A percentile compares a stretch with the other conserved stretches of the same genome.
These are phyloP conservation scores for Glycine latifolia DNA, from an alignment of 306 rosid genomes.

Conservation along the genomic window DNA sequence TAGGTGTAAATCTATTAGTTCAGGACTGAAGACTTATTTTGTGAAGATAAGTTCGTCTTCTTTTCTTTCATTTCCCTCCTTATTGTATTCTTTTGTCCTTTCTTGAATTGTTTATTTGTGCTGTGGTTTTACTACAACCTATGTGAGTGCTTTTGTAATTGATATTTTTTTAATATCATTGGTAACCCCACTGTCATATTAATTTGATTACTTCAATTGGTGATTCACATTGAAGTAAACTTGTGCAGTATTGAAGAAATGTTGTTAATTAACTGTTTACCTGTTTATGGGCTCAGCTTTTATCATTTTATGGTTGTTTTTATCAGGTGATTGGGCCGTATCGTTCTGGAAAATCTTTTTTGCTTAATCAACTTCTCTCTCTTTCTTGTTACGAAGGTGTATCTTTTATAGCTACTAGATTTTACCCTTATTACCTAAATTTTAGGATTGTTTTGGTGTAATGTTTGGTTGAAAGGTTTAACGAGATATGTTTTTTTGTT, in stretches of 20 bases:
- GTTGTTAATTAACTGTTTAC: constrained; percentile 22
- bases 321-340: constrained; percentile 95
- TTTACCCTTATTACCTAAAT: constrained; percentile 13
- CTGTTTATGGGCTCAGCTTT: constrained; percentile 39
- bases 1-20: constrained; percentile 2
- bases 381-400: constrained; percentile 96
- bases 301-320: constrained; percentile 38
- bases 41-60: constrained; percentile 3
- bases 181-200: neutral
- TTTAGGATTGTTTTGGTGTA: constrained; percentile 18
- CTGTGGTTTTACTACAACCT: neutral
- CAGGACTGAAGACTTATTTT: neutral
- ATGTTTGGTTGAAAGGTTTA: constrained; percentile 41
- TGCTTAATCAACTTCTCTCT: constrained; percentile 96
- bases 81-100: constrained; percentile 11
- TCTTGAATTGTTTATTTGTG: constrained; percentile 21
- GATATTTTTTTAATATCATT: constrained; percentile 11
- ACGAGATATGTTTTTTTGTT: constrained; percentile 27
- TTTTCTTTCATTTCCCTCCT: neutral
- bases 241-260: constrained; percentile 6
- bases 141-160: constrained; percentile 2
- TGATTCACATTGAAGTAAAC: constrained; percentile 34
- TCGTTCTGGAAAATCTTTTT: constrained; percentile 96
- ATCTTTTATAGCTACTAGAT: constrained; percentile 37
- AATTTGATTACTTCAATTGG: neutral